phyloP scores from a whole-genome alignment of 2,329 filamentous ascomycete species.

The Colletotrichum viniferum region DNA sequence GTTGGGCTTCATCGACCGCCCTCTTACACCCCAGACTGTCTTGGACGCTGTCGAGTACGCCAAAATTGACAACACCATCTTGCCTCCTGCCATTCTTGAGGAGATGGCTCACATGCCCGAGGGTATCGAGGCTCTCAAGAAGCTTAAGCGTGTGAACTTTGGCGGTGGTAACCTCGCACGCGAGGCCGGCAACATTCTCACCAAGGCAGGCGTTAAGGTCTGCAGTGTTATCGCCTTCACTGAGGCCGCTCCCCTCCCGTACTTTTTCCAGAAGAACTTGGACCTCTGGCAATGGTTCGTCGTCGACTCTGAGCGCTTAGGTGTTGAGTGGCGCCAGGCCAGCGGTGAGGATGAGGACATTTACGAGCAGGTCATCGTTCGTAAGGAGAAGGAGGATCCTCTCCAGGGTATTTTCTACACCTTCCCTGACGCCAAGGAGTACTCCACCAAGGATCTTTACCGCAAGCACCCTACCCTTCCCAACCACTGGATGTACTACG shows the following conservation, averaged over 20 bases:
- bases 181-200: slow-evolving; percentile 41
- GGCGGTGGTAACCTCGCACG: slow-evolving; percentile 42
- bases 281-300: slow-evolving; percentile 17
- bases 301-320: slow-evolving; percentile 42
- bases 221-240: slow-evolving; percentile 45
- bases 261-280: slow-evolving; percentile 40
- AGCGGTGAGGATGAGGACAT: slow-evolving; percentile 33
- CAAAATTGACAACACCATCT: slow-evolving; percentile 28
- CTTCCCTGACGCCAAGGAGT: slow-evolving; percentile 37
- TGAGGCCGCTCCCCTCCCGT: slow-evolving; percentile 39
- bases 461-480: slow-evolving; percentile 40
- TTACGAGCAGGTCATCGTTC: slow-evolving; percentile 42
- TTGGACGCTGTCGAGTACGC: slow-evolving; percentile 33
- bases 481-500: slow-evolving; percentile 35
- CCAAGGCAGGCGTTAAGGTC: slow-evolving; percentile 36
- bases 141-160: slow-evolving; percentile 37
- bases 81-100: slow-evolving; percentile 46
- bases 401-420: slow-evolving; percentile 46
- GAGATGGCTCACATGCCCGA: slow-evolving; percentile 40
- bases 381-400: slow-evolving; percentile 38
- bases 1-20: slow-evolving; percentile 34
- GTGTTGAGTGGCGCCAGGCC: slow-evolving; percentile 41
- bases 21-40: slow-evolving; percentile 37
- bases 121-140: slow-evolving; percentile 32
- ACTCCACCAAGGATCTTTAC: slow-evolving; percentile 49